Conservation (phyloP, 352 stramenopile genomes). For the Phytophthora pinifolia region DNA sequence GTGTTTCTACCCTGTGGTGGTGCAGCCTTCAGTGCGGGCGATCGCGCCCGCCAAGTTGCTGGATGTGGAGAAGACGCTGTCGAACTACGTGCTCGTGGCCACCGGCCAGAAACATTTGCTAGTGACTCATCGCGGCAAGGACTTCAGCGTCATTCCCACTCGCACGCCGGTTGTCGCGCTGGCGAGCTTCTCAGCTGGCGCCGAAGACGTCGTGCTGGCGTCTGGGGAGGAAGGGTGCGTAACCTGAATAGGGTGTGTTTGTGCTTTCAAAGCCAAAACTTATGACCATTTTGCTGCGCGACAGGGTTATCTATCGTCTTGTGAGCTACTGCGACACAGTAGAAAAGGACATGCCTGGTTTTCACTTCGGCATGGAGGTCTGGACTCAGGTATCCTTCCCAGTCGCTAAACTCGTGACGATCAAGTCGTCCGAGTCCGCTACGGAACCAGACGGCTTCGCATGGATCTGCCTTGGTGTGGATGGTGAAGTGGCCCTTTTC, state of each 20-base stretch:
- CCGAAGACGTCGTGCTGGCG: constrained; percentile 42
- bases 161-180: constrained; percentile 35
- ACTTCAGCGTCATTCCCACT: constrained; percentile 32
- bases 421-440: constrained; percentile 9
- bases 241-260: not conserved
- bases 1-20: constrained; percentile 35
- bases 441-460: constrained; percentile 7
- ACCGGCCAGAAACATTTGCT: constrained; percentile 49
- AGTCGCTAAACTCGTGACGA: constrained; percentile 37
- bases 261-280: constrained; percentile 1
- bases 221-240: constrained; percentile 53
- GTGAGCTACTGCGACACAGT: constrained; percentile 27
- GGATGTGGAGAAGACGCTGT: constrained; percentile 54
- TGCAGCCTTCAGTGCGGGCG: constrained; percentile 34
- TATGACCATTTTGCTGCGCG: constrained; percentile 2
- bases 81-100: constrained; percentile 49
- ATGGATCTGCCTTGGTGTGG: constrained; percentile 43
- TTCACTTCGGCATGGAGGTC: constrained; percentile 36
- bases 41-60: constrained; percentile 37
- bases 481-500: constrained; percentile 45
- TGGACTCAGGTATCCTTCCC: constrained; percentile 45
- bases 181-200: constrained; percentile 17
- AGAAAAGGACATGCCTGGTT: constrained; percentile 24
- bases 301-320: constrained; percentile 49
- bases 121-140: constrained; percentile 40